Evolutionary conservation across 148 eudicot genomes (phyloP), one percentile per base, ranked within the genome.

Genomic region (Heliamphora exappendiculata): DNA sequence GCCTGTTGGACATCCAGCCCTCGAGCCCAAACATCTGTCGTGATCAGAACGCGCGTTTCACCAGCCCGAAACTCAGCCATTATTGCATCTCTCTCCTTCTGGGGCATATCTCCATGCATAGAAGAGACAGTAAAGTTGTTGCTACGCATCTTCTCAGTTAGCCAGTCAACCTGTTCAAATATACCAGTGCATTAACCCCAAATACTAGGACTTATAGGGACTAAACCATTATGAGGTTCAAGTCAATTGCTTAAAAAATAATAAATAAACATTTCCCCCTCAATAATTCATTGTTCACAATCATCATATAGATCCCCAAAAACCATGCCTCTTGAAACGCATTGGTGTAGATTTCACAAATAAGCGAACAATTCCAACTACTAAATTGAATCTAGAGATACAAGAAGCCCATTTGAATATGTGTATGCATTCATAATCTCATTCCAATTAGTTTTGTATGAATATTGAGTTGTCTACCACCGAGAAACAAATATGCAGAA

Each of bases 41-140:
- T 95, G 80, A 95, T 95, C 58, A 95, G 83, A 55, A 95, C 98
- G 70, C 98, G 92, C 67, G 98, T 95, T 20, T 82, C 82, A 59
- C 94, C 96, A 70, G 80, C 76, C 50, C 97, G 84, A 54, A 95
- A 95, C 76, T 92, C 97, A n/a, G 51, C 76, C 98, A 95, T 95
- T 24, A 95, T 91, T 66, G 97, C 98, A 87, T 95, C 98, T 80
- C 98, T 80, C 78, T 95, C 98, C 84, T 92, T 95, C 77, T 95
- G 98, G 58, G 98, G 98, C 98, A 95, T 92, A 75, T 91, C 97
- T 81, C 98, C 98, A 77, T 95, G 98, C 97, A 95, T 95, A 13
- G 96, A 88, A 22, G 98, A 95, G 70, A 95, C 98, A 7, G 98
- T 92, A 42, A 95, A 95, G 78, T 95, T 92, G 80, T 89, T 86